Percentiles rank a stretch among this genome's conserved stretches.
phyloP scores from a whole-genome alignment of 129 eudicot genomes.

The Sambucus nigra region DNA sequence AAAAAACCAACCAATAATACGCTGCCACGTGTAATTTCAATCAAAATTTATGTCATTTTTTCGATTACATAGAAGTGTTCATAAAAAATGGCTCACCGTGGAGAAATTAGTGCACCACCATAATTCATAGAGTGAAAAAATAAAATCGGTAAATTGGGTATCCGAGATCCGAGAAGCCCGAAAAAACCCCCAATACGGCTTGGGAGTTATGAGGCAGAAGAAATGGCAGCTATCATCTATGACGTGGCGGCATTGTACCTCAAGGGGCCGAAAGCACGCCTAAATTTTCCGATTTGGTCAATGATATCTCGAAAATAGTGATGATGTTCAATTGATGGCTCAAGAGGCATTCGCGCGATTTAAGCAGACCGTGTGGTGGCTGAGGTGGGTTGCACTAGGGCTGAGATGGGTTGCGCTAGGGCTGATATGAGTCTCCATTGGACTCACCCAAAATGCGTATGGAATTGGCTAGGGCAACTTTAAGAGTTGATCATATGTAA shows the following conservation, averaged over 20 bases:
- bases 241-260: conserved; percentile 30
- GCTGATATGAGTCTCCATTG: conserved; percentile 25
- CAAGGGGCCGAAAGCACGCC: conserved; percentile 17
- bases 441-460: conserved; percentile 29
- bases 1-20: too few species aligned
- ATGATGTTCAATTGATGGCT: conserved; percentile 24
- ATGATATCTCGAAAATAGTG: conserved; percentile 15
- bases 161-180: conserved; percentile 35
- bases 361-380: neutral
- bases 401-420: conserved; percentile 4
- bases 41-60: too few species aligned
- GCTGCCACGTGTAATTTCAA: too few species aligned
- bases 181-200: conserved; percentile 27
- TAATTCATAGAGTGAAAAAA: conserved; percentile 17
- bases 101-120: too few species aligned
- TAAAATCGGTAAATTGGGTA: conserved; percentile 44
- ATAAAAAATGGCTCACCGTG: too few species aligned
- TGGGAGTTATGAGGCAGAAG: conserved; percentile 25
- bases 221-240: conserved; percentile 37
- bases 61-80: too few species aligned
- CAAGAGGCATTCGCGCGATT: conserved; percentile 24
- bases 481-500: neutral
- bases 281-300: conserved; percentile 24
- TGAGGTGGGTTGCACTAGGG: neutral
- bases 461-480: conserved; percentile 5